Conservation (phyloP, 352 stramenopile species). For the Pythium chondricola region DNA sequence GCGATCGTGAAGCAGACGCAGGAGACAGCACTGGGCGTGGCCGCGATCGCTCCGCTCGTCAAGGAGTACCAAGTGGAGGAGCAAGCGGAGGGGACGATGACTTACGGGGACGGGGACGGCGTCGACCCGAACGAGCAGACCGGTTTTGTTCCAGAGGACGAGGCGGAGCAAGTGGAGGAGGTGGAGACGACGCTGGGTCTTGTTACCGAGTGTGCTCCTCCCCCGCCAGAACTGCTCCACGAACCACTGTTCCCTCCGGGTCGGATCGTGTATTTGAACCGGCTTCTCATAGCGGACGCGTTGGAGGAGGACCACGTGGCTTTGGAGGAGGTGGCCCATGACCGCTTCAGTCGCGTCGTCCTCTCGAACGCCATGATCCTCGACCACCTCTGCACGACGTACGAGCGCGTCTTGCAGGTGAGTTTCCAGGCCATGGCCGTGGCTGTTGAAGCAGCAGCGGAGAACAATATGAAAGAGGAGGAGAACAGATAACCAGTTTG, state of each 20-base stretch:
- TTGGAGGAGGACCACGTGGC: conserved; percentile 24
- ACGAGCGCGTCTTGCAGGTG: conserved; percentile 68
- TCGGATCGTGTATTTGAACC: conserved; percentile 65
- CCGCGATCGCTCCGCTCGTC: background rate
- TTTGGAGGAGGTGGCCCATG: conserved; percentile 54
- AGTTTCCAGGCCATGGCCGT: conserved; percentile 7
- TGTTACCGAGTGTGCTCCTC: background rate
- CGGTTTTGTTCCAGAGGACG: background rate
- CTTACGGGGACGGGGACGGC: background rate
- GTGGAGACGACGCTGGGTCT: background rate
- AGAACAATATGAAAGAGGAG: background rate
- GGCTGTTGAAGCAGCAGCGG: background rate
- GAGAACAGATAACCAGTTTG: background rate
- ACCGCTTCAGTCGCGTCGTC: conserved; percentile 67
- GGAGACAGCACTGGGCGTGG: background rate
- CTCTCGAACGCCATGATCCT: conserved; percentile 82
- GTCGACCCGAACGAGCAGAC: background rate
- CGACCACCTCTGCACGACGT: conserved; percentile 81
- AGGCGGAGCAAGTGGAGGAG: background rate
- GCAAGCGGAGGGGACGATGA: background rate
- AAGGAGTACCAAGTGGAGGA: background rate
- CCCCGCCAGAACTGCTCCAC: conserved; percentile 22
- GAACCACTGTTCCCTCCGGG: conserved; percentile 64
- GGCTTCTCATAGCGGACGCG: background rate
- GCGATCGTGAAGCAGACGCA: conserved; percentile 9